phyloP scores from a whole-genome alignment of 2,329 filamentous ascomycete genomes.

The Arthrobotrys megalospora region DNA sequence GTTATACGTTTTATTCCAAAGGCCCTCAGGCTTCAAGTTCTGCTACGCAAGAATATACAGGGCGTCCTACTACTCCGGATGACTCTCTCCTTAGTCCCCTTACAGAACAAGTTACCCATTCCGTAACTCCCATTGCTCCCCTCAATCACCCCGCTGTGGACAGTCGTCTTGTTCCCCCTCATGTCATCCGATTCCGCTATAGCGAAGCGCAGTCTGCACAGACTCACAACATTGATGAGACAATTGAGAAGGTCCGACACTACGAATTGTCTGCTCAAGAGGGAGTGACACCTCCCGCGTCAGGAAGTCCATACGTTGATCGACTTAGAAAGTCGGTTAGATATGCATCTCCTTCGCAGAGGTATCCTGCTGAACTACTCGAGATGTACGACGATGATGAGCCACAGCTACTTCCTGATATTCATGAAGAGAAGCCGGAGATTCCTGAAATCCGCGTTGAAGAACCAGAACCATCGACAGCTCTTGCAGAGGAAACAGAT shows the following conservation, averaged over 20 bases:
- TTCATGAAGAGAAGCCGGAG: neutral
- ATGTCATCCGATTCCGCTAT: neutral
- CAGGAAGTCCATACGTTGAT: conserved; percentile 9
- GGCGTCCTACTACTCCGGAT: neutral
- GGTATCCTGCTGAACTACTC: neutral
- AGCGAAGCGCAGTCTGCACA: conserved; percentile 3
- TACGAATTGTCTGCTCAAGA: neutral
- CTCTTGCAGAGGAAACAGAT: neutral
- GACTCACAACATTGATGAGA: conserved; percentile 1
- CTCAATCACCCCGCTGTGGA: conserved; percentile 17
- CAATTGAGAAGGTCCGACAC: neutral
- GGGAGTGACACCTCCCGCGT: neutral
- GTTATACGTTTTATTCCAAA: conserved; percentile 5
- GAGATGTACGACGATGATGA: conserved; percentile 7
- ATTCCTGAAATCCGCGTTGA: conserved; percentile 20
- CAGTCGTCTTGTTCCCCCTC: neutral
- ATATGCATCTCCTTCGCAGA: neutral
- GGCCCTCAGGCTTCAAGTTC: neutral
- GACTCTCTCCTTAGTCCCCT: neutral
- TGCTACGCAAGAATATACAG: neutral
- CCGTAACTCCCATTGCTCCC: neutral
- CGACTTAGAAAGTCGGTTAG: conserved; percentile 20
- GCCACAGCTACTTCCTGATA: too few species aligned
- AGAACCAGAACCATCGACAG: neutral
- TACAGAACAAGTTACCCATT: neutral